Evolutionary conservation across 2,329 filamentous ascomycete genomes (phyloP).

Genomic region (Beauveria asiatica): DNA sequence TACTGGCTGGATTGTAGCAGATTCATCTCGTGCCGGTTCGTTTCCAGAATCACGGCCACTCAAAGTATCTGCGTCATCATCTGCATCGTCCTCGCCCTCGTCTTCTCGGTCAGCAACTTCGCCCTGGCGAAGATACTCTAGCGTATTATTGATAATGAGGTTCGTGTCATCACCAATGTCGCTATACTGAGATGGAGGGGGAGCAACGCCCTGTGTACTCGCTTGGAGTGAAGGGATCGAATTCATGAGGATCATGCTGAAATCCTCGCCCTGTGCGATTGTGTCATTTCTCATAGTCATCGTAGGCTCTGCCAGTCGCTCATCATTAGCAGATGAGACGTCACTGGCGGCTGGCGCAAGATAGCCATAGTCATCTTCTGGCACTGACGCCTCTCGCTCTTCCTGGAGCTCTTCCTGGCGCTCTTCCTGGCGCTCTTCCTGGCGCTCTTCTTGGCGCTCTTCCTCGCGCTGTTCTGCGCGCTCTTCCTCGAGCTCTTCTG

Average conservation of each 20-base stretch:
- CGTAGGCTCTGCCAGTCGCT: constrained; percentile 16
- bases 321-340: constrained; percentile 25
- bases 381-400: neutral
- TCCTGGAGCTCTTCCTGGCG: neutral
- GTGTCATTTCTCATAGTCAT: constrained; percentile 27
- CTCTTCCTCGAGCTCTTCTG: too few species aligned
- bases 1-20: neutral
- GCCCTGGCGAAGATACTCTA: constrained; percentile 40
- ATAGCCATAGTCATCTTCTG: constrained; percentile 20
- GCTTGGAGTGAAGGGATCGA: constrained; percentile 43
- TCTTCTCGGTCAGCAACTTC: constrained; percentile 14
- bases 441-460: neutral
- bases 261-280: constrained; percentile 43
- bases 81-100: constrained; percentile 7
- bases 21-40: neutral
- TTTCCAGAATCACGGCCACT: constrained; percentile 5
- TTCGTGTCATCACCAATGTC: constrained; percentile 49
- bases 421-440: neutral
- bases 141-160: constrained; percentile 45
- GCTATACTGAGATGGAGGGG: constrained; percentile 24
- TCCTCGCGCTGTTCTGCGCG: too few species aligned
- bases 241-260: constrained; percentile 52
- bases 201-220: constrained; percentile 26
- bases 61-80: constrained; percentile 11
- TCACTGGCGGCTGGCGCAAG: constrained; percentile 24